Evolutionary conservation across 2,329 filamentous ascomycete genomes (phyloP).

Genomic region (Tympanopsis confertula): DNA sequence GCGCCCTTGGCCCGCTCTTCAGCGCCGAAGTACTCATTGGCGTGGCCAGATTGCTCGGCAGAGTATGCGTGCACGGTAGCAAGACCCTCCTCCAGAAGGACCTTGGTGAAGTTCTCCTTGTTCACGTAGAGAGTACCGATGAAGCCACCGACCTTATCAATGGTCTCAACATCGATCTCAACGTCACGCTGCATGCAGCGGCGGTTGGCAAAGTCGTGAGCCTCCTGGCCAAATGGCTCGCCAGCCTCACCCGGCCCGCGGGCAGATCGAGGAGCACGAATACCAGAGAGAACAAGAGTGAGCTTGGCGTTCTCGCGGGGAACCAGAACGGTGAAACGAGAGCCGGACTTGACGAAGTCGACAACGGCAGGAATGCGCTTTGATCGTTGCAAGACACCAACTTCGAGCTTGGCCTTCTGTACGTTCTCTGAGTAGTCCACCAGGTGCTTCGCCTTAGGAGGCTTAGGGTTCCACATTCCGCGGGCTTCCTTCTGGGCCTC

Average conservation of each 20-base stretch:
- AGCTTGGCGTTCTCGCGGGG: slow-evolving; percentile 89
- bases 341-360: slow-evolving; percentile 95
- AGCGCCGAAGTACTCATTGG: slow-evolving; percentile 73
- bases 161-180: slow-evolving; percentile 87
- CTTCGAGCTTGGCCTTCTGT: slow-evolving; percentile 91
- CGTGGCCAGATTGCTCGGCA: slow-evolving; percentile 87
- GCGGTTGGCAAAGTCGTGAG: slow-evolving; percentile 78
- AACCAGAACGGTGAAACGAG: slow-evolving; percentile 81
- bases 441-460: slow-evolving; percentile 71
- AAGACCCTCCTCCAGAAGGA: slow-evolving; percentile 84
- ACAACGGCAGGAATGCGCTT: slow-evolving; percentile 87
- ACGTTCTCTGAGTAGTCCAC: slow-evolving; percentile 83
- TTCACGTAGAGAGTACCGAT: slow-evolving; percentile 90
- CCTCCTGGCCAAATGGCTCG: slow-evolving; percentile 92
- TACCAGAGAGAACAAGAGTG: slow-evolving; percentile 86
- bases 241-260: slow-evolving; percentile 63
- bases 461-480: slow-evolving; percentile 89
- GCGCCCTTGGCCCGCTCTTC: slow-evolving; percentile 83
- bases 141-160: slow-evolving; percentile 94
- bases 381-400: slow-evolving; percentile 76
- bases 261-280: slow-evolving; percentile 79
- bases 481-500: slow-evolving; percentile 76
- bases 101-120: slow-evolving; percentile 89
- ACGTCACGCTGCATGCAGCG: slow-evolving; percentile 89
- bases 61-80: slow-evolving; percentile 90